Evolutionary conservation across 1,284 basidiomycete species (phyloP).

Genomic region (Sporisorium iseilematis-ciliati): DNA sequence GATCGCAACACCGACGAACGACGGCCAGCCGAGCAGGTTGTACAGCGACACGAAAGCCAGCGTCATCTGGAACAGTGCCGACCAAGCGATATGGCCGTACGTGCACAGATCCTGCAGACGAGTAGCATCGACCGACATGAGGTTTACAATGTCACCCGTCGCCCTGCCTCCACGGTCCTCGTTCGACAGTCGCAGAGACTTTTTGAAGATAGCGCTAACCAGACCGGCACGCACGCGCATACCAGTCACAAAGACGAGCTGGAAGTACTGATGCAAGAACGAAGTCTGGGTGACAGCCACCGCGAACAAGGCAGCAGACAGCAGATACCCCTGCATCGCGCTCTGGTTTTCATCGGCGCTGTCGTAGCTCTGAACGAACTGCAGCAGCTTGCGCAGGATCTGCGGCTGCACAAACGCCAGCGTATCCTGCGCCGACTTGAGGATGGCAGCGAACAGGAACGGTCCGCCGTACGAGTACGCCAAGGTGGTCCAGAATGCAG

Average conservation of each 20-base stretch:
- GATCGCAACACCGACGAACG: conserved; percentile 84
- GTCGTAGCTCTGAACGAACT: conserved; percentile 74
- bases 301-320: conserved; percentile 73
- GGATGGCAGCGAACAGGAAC: conserved; percentile 72
- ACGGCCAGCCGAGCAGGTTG: conserved; percentile 81
- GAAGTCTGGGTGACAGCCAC: conserved; percentile 80
- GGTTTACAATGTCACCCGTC: conserved; percentile 86
- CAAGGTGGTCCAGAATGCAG: conserved; percentile 76
- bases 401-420: conserved; percentile 85
- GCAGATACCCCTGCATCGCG: conserved; percentile 58
- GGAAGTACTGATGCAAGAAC: conserved; percentile 84
- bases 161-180: conserved; percentile 84
- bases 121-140: conserved; percentile 91
- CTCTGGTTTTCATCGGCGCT: conserved; percentile 28
- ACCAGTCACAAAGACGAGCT: conserved; percentile 70
- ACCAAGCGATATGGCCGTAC: conserved; percentile 82
- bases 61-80: conserved; percentile 74
- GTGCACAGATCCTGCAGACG: conserved; percentile 89
- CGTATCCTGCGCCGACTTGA: conserved; percentile 53
- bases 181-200: conserved; percentile 75
- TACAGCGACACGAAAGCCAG: conserved; percentile 75
- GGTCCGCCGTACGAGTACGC: conserved; percentile 73
- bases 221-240: conserved; percentile 86
- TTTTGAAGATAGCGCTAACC: conserved; percentile 86
- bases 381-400: conserved; percentile 82